Evolutionary conservation across 2,329 filamentous ascomycete species (phyloP), one percentile per base, ranked within the genome.

Genomic region (Dactylonectria estremocensis): DNA sequence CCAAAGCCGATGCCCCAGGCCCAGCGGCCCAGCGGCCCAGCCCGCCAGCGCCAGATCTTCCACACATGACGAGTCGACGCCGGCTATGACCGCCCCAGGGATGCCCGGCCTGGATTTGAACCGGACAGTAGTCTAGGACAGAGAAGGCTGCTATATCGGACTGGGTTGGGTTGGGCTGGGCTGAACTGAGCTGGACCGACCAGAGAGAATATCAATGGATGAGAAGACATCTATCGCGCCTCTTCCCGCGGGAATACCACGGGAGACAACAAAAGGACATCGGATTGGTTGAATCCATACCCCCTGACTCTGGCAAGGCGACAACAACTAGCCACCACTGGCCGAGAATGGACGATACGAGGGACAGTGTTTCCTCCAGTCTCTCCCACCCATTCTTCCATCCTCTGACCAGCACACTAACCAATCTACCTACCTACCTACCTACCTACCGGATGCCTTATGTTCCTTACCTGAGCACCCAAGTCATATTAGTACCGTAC

Each of bases 301-400:
- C 40, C 40, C 64, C 58, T 68, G 58, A 58, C 56, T 60, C 33
- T 53, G 28, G 48, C 53, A 54, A 61, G 63, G 62, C 54, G 64
- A 63, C 59, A 63, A 46, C 45, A 52, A 57, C 66, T 71, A 66
- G 61, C 62, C 65, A 62, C 59, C 63, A 57, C 53, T 73, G 50
- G 52, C 53, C 54, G 54, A 66, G 49, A 49, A 64, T 61, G 49
- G 11, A 61, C 54, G 53, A 64, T 55, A 68, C 66, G 62, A 46
- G 46, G 46, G 40, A 53, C 40, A 24, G 46, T 66, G 48, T 58
- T 40, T 48, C 50, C 35, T 48, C 48, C 24, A 14, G 56, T 16
- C 46, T 57, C 31, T 37, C n/a, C 28, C 20, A 9, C 35, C 35
- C 24, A 50, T 28, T 9, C 46, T 50, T 24, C 11, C 46, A 50